These are phyloP conservation scores for Termitomyces sp. DNA, from an alignment of 768 basidiomycete genomes.

Conservation along the genomic window DNA sequence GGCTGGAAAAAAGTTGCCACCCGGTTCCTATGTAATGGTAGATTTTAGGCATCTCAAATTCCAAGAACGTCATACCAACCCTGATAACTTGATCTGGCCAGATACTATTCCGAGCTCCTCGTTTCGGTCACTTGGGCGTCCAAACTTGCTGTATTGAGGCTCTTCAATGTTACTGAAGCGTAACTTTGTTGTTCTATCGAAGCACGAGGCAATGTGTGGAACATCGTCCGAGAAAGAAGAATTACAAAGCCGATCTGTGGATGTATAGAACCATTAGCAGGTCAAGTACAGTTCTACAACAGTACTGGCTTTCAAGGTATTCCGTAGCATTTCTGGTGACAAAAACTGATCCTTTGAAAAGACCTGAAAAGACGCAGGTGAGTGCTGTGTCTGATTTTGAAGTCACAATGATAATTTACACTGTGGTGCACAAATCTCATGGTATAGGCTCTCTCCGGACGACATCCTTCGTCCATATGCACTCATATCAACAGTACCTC, in stretches of 20 bases:
- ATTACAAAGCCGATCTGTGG: slow-evolving; percentile 36
- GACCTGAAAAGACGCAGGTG: slow-evolving; percentile 25
- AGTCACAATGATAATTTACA: slow-evolving; percentile 16
- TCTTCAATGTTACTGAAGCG: slow-evolving; percentile 39
- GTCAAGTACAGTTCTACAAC: neutral
- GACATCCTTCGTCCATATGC: slow-evolving; percentile 37
- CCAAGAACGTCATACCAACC: slow-evolving; percentile 22
- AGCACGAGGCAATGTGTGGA: slow-evolving; percentile 38
- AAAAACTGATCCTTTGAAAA: slow-evolving; percentile 41
- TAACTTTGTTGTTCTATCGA: slow-evolving; percentile 49
- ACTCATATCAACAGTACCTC: slow-evolving; percentile 53
- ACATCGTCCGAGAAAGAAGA: slow-evolving; percentile 42
- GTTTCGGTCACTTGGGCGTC: slow-evolving; percentile 40
- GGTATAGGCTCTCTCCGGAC: slow-evolving; percentile 29
- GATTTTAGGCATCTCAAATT: too few relatives aligned
- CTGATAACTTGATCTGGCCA: slow-evolving; percentile 44
- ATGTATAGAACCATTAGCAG: neutral
- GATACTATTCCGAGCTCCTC: slow-evolving; percentile 36
- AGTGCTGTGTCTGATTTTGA: neutral
- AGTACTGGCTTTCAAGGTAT: slow-evolving; percentile 33
- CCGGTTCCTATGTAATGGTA: slow-evolving; percentile 5
- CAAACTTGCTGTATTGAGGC: slow-evolving; percentile 48
- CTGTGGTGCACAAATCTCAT: slow-evolving; percentile 32
- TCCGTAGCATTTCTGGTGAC: slow-evolving; percentile 36
- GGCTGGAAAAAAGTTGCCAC: slow-evolving; percentile 22